phyloP scores from a whole-genome alignment of 2,329 filamentous ascomycete genomes.

The Akanthomyces muscarius region DNA sequence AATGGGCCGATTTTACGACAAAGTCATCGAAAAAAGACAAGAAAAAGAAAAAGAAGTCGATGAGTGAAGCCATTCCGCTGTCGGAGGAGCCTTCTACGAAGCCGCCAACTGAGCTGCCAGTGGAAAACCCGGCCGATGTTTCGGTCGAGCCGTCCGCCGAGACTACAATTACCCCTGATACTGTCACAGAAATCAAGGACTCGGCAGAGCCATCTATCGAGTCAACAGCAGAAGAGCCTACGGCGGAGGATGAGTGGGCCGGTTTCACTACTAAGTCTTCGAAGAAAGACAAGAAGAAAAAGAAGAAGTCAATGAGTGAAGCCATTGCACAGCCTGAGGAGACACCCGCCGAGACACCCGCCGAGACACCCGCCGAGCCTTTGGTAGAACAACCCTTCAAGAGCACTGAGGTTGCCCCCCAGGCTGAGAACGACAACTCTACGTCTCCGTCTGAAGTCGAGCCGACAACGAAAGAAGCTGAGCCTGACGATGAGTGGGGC shows the following conservation, averaged over 20 bases:
- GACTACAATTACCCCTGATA: background rate
- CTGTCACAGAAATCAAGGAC: slow-evolving; percentile 4
- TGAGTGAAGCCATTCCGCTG: slow-evolving; percentile 10
- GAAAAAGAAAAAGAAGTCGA: slow-evolving; percentile 30
- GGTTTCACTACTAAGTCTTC: slow-evolving; percentile 14
- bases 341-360: background rate
- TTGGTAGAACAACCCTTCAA: background rate
- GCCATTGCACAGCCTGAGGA: background rate
- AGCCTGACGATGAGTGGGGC: slow-evolving; percentile 29
- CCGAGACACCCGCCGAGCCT: background rate
- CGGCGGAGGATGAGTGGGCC: background rate
- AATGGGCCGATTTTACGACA: background rate
- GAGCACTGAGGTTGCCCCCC: background rate
- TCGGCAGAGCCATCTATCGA: slow-evolving; percentile 3
- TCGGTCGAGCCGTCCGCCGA: background rate
- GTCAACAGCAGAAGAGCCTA: slow-evolving; percentile 21
- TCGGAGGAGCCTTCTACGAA: background rate
- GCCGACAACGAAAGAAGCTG: background rate
- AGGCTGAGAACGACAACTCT: background rate
- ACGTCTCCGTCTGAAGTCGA: background rate
- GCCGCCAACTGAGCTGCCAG: background rate
- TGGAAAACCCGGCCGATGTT: background rate
- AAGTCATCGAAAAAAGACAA: slow-evolving; percentile 27
- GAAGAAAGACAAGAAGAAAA: slow-evolving; percentile 23
- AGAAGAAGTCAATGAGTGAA: slow-evolving; percentile 4